Percentiles rank a stretch among this genome's conserved stretches.
Conservation (phyloP, 148 eudicot species). For the Linanthus parryae region DNA sequence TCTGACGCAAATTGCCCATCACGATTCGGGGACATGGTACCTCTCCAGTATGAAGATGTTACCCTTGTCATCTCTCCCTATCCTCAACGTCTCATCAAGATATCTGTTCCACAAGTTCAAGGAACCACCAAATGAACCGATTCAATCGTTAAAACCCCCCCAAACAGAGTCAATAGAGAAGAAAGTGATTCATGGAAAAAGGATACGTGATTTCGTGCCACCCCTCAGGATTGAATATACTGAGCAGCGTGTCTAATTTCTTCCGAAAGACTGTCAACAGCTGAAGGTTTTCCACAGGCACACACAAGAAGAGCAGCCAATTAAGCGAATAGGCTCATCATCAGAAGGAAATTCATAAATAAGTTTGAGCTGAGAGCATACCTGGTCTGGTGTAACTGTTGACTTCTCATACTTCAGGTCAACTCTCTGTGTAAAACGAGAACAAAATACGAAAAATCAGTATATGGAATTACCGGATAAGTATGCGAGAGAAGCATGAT, state of each 20-base stretch:
- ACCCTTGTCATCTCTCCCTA: slow-evolving; percentile 80
- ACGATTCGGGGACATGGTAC: no score
- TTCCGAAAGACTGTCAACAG: slow-evolving; percentile 70
- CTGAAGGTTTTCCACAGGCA: slow-evolving; percentile 19
- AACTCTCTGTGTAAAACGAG: slow-evolving; percentile 39
- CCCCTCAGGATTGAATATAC: slow-evolving; percentile 84
- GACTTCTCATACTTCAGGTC: slow-evolving; percentile 43
- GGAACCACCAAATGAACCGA: no score
- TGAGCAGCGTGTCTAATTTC: slow-evolving; percentile 59
- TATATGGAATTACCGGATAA: neutral
- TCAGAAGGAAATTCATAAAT: neutral
- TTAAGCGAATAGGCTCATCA: no score
- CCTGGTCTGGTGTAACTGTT: slow-evolving; percentile 56
- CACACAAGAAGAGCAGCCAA: neutral
- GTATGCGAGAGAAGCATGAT: neutral
- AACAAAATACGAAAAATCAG: neutral
- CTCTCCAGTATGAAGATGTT: slow-evolving; percentile 71
- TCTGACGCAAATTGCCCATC: no score
- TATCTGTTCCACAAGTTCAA: slow-evolving; percentile 40
- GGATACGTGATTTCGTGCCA: slow-evolving; percentile 91
- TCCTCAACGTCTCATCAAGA: slow-evolving; percentile 59
- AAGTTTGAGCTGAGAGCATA: slow-evolving; percentile 12
- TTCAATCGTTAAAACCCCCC: no score
- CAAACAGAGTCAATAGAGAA: no score
- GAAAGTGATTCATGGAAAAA: no score